phyloP scores from a whole-genome alignment of 345 rosid species.

The Heritiera fomes region DNA sequence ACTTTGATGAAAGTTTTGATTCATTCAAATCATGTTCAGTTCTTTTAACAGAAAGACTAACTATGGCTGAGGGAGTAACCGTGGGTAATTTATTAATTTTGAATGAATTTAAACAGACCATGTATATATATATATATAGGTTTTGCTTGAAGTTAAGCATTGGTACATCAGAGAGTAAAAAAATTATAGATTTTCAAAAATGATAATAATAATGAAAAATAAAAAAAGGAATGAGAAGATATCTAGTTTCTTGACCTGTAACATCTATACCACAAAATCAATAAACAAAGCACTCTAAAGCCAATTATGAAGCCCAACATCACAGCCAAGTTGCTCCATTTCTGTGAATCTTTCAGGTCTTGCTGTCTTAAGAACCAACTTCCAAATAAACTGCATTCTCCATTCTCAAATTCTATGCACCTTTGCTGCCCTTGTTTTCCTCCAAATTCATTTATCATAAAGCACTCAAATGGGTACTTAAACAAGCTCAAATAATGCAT shows the following conservation, averaged over 20 bases:
- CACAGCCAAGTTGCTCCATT: conserved; percentile 72
- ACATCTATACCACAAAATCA: conserved; percentile 71
- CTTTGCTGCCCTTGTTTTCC: conserved; percentile 45
- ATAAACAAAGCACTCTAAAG: conserved; percentile 68
- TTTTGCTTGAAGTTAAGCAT: background rate
- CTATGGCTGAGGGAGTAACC: background rate
- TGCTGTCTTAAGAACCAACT: conserved; percentile 58
- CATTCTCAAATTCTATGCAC: conserved; percentile 40
- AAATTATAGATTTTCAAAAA: background rate
- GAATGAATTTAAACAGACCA: background rate
- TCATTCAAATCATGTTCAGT: background rate
- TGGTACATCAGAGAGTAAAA: background rate
- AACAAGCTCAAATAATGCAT: conserved; percentile 50
- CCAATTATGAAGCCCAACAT: conserved; percentile 73
- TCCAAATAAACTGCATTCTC: conserved; percentile 44
- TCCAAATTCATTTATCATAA: conserved; percentile 74
- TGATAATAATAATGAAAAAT: background rate
- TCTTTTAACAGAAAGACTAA: background rate
- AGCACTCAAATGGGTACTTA: conserved; percentile 82
- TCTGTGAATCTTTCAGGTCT: conserved; percentile 45
- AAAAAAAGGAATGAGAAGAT: conserved; percentile 15
- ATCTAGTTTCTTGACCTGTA: conserved; percentile 52
- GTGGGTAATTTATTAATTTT: background rate
- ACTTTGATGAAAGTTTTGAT: background rate
- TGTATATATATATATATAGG: background rate